Evolutionary conservation across 2,329 filamentous ascomycete genomes (phyloP).

Genomic region (Rhynchosporium graminicola): DNA sequence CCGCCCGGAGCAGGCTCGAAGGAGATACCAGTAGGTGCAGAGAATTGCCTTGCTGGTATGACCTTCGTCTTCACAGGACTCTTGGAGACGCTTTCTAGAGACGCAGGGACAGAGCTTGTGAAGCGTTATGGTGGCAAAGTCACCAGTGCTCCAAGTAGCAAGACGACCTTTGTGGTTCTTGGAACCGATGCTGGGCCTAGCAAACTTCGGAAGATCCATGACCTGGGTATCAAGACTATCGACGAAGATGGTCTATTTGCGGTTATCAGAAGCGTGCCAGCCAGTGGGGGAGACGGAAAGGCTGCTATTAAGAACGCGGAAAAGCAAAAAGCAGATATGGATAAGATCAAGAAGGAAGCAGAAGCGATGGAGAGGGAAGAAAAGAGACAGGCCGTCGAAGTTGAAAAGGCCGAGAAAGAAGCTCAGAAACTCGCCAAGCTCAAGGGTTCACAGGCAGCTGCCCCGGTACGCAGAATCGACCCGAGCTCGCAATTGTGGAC

Average conservation of each 20-base stretch:
- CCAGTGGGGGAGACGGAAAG: conserved; percentile 83
- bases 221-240: conserved; percentile 83
- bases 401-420: conserved; percentile 51
- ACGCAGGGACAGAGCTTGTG: conserved; percentile 81
- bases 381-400: conserved; percentile 54
- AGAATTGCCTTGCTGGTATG: conserved; percentile 87
- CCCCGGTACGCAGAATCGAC: conserved; percentile 45
- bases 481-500: conserved; percentile 78
- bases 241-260: conserved; percentile 90
- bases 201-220: conserved; percentile 83
- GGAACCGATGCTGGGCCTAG: conserved; percentile 90
- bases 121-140: conserved; percentile 95
- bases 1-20: conserved; percentile 63
- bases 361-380: conserved; percentile 86
- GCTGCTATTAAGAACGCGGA: conserved; percentile 82
- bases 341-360: conserved; percentile 77
- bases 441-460: conserved; percentile 43
- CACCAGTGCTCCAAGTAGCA: conserved; percentile 80
- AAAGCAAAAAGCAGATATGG: conserved; percentile 82
- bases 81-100: conserved; percentile 75
- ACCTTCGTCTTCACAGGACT: conserved; percentile 96
- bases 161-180: conserved; percentile 91
- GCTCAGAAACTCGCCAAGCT: conserved; percentile 37
- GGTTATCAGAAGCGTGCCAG: conserved; percentile 77
- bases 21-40: conserved; percentile 78